Base-by-base conservation (phyloP, 768 basidiomycete genomes). In the Tricholoma matsutake region DNA sequence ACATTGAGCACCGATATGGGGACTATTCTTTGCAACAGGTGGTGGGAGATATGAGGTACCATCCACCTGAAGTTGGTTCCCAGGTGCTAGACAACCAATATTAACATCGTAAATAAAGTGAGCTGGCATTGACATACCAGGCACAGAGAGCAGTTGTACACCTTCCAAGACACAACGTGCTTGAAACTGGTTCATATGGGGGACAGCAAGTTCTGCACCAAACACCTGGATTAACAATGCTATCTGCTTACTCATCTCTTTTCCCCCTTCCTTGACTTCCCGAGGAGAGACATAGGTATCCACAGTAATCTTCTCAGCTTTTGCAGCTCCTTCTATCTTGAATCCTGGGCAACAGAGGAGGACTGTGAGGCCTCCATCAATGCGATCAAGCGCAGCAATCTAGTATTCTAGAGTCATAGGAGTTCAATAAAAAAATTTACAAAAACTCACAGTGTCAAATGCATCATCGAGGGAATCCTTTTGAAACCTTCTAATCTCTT, bases 201-300 rank as follows among this genome's bases (percentile, higher is more conserved):
- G 58, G 14, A 66, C 4, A n/a, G 57, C 65, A 22, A 66, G 28
- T 32, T 61, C 60, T 54, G 52, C 57, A 28, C 57, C 60, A 55
- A 66, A 64, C 3, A 52, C 32, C 45, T 66, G 63, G 37, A 63
- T 49, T 28, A 64, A 35, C 28, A 61, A 25, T 14, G 61, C 60
- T 14, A 64, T 35, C 18, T 53, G 37, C 45, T 58, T 61, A 20
- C 47, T 53, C 18, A 61, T 37, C 35, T 45, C 37, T 22, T 59
- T 52, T 13, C 53, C 59, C 32, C 54, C 45, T 52, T 54, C 43
- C 10, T 10, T 31, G 9, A 62, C 45, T 45, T 59, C 57, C 28
- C 28, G 53, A 43, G 63, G 64, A 28, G 45, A 51, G 18, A 59
- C 37, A 51, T 59, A 59, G 31, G 55, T 34, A 32, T 65, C 39